Evolutionary conservation across 768 basidiomycete genomes (phyloP).

Genomic region (Rhodotorula toruloides): DNA sequence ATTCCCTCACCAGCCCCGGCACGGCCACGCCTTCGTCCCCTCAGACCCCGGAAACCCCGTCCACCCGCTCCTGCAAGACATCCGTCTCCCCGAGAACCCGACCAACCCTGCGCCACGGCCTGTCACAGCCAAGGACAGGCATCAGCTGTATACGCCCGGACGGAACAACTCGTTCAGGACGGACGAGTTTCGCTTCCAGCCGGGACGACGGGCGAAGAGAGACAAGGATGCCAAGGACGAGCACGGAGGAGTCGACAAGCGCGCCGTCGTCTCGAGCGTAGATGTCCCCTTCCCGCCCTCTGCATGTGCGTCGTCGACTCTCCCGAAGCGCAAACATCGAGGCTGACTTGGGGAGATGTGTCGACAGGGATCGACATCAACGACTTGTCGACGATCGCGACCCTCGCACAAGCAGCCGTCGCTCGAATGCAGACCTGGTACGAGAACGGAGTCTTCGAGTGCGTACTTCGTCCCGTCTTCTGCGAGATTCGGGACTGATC

Average conservation of each 20-base stretch:
- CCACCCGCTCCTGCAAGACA: neutral
- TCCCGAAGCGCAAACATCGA: neutral
- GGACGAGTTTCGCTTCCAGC: neutral
- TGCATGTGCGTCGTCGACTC: neutral
- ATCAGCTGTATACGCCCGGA: slow-evolving; percentile 9
- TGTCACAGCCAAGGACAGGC: neutral
- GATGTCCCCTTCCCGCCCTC: slow-evolving; percentile 7
- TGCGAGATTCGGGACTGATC: slow-evolving; percentile 23
- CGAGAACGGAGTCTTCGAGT: slow-evolving; percentile 24
- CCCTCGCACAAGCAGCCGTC: slow-evolving; percentile 13
- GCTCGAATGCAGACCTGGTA: slow-evolving; percentile 32
- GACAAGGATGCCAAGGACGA: no score
- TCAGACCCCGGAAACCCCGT: neutral
- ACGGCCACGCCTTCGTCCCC: slow-evolving; percentile 5
- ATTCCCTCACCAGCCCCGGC: neutral
- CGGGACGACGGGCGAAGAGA: neutral
- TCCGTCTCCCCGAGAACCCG: neutral
- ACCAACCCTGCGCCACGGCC: slow-evolving; percentile 7
- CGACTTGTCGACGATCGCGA: slow-evolving; percentile 18
- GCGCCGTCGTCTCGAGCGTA: neutral
- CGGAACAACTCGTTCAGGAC: neutral
- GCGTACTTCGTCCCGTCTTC: neutral
- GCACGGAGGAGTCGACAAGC: neutral
- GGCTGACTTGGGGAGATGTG: no score
- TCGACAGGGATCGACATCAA: slow-evolving; percentile 18